Evolutionary conservation across 1,139 yeast genomes (phyloP), one percentile per base, ranked within the genome.

Genomic region (Candida sp.): DNA sequence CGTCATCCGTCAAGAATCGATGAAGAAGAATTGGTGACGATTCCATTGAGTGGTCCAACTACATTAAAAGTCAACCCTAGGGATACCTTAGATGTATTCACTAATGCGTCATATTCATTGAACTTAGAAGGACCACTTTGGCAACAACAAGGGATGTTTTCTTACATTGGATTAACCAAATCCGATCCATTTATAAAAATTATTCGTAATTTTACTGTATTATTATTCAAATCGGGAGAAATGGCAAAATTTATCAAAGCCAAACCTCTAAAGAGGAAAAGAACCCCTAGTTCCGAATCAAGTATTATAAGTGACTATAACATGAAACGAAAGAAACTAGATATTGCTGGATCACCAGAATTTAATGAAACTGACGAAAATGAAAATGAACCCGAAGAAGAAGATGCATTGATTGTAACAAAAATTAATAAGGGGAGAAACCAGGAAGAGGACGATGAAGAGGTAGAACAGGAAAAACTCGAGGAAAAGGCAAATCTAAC

Each of bases 101-200:
- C 66, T n/a, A 60, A 65, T 48, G 74, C 78, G 2, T 64, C 68
- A 43, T 61, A 54, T 46, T 63, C 77, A 0, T 52, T 73, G 22
- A 58, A 61, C 44, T 57, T 68, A 5, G 77, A 72, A 42, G 77
- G 77, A 2, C 60, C 64, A 1, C 51, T 52, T 35, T 64, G 75
- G 65, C 76, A 71, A 46, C 66, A 63, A 37, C 75, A 71, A 43
- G 79, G 79, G 1, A 58, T 64, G n/a, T 49, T 73, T 23, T 68
- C 76, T 2, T 73, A 70, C 45, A 61, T 71, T 37, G 78, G 77
- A 1, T 54, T 73, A 36, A 66, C 74, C 4, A 73, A 73, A 46
- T 60, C 70, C 45, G 79, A 73, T 48, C 68, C 73, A 5, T 73
- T 67, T 48, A 63, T 70, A 32, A 66, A 67, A 42, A 60, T 71